phyloP scores from a whole-genome alignment of 768 basidiomycete species.

The Suillus bovinus region DNA sequence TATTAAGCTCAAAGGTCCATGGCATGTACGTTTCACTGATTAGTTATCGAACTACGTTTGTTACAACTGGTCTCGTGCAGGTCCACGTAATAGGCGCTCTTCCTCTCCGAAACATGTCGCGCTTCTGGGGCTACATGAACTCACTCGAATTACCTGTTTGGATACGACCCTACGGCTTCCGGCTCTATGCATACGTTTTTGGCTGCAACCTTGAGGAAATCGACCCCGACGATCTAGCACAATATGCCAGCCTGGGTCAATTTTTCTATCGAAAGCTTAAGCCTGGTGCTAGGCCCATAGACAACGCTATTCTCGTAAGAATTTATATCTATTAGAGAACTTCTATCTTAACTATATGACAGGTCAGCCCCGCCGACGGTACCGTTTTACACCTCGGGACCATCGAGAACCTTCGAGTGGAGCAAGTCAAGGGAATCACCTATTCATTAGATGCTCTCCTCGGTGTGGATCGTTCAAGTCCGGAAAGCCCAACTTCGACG shows the following conservation, averaged over 20 bases:
- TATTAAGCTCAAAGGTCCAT: slow-evolving; percentile 83
- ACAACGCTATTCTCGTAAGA: slow-evolving; percentile 68
- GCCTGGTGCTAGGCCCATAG: slow-evolving; percentile 79
- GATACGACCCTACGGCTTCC: slow-evolving; percentile 90
- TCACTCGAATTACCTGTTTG: slow-evolving; percentile 91
- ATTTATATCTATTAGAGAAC: not conserved
- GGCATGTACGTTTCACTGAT: slow-evolving; percentile 67
- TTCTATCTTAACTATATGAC: slow-evolving; percentile 8
- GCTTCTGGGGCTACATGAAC: slow-evolving; percentile 96
- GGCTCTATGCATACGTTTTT: slow-evolving; percentile 83
- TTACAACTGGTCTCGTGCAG: slow-evolving; percentile 39
- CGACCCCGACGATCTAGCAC: slow-evolving; percentile 71
- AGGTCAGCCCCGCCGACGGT: slow-evolving; percentile 96
- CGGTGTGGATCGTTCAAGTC: slow-evolving; percentile 58
- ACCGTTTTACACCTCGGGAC: slow-evolving; percentile 89
- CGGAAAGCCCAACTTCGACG: slow-evolving; percentile 43
- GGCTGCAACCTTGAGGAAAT: slow-evolving; percentile 94
- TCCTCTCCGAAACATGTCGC: slow-evolving; percentile 92
- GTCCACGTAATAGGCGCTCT: slow-evolving; percentile 97
- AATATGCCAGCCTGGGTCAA: slow-evolving; percentile 85
- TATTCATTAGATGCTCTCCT: slow-evolving; percentile 95
- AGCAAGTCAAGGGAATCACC: slow-evolving; percentile 97
- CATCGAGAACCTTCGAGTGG: slow-evolving; percentile 76
- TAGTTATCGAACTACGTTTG: not conserved
- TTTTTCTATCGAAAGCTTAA: slow-evolving; percentile 94